Evolutionary conservation across 805 yeast genomes (phyloP).

Genomic region (Nakazawaea peltata): DNA sequence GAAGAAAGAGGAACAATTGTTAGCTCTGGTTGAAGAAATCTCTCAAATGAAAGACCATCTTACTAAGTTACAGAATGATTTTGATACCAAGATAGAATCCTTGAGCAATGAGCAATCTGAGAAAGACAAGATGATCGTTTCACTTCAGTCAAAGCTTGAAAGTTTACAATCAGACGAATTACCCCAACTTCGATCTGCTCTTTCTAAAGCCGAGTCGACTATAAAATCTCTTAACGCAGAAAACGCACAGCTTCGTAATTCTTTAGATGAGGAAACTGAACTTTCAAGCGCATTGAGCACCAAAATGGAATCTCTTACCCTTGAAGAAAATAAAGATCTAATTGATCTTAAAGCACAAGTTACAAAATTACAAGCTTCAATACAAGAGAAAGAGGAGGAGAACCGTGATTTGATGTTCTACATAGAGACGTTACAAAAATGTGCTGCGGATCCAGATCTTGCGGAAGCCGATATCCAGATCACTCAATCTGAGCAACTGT

Average conservation of each 20-base stretch:
- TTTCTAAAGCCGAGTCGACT: conserved; percentile 11
- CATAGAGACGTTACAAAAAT: conserved; percentile 64
- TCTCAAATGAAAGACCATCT: neutral
- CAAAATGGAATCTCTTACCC: conserved; percentile 24
- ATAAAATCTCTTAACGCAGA: conserved; percentile 13
- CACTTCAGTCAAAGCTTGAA: neutral
- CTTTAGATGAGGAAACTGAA: conserved; percentile 38
- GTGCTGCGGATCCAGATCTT: conserved; percentile 37
- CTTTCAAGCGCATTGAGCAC: conserved; percentile 33
- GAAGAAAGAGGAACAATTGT: conserved; percentile 29
- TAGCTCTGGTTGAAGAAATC: conserved; percentile 11
- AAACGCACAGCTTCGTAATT: conserved; percentile 14
- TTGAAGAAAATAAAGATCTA: neutral
- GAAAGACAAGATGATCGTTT: neutral
- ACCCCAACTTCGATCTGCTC: neutral
- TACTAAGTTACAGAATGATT: neutral
- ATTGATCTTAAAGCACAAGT: conserved; percentile 18
- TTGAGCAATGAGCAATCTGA: neutral
- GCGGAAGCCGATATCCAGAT: conserved; percentile 3
- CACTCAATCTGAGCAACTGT: neutral
- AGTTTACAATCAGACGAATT: neutral
- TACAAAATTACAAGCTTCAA: conserved; percentile 27
- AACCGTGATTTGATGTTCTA: conserved; percentile 75
- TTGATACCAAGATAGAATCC: neutral
- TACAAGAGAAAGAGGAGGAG: conserved; percentile 50